Base-by-base conservation (phyloP, 768 basidiomycete species). In the Phaeolepiota aurea region DNA sequence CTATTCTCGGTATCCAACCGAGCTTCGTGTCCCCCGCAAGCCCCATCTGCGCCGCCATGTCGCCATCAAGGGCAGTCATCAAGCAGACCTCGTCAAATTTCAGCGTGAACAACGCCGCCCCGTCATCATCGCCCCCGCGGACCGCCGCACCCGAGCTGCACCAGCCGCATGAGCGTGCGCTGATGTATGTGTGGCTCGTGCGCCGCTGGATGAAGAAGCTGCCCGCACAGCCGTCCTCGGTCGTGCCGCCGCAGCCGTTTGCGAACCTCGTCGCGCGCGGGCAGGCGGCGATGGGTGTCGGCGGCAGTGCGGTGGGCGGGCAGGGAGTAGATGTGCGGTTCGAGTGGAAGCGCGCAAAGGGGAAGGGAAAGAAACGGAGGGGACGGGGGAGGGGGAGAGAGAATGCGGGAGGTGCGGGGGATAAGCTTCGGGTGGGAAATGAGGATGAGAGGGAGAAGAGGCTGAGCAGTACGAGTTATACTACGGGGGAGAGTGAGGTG, bases 121-220 rank as follows among this genome's bases (percentile, higher is more conserved):
- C 28, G 9, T 9, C 10, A 10, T 9, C 28, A 31, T 9, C 28
- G 9, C 12, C 18, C 12, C 33, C 33, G 9, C n/a, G 9, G 9
- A 35, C 33, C 9, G 7, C 33, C 7, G 7, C 33, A 7, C 7
- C 7, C 7, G 18, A 35, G 9, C 9, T 7, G 9, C n/a, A 7
- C 7, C 33, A 14, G 9, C n/a, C 33, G 16, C 33, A 35, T 35
- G 51, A 50, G 43, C 53, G 69, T n/a, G 68, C 70, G 28, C 54
- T 69, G 43, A 65, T 75, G 59, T 88, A 91, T 44, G 75, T 83
- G 3, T 91, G 87, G 87, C 66, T 82, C 14, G 77, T 87, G 19
- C 67, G 79, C 37, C 69, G 64, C 47, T 91, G 88, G 88, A 55
- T 82, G 48, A 90, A 89, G 55, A 72, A 71, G 18, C 55, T 55